Conservation (phyloP, 225 moss, liverwort and hornwort genomes). For the Marchantia polymorpha region DNA sequence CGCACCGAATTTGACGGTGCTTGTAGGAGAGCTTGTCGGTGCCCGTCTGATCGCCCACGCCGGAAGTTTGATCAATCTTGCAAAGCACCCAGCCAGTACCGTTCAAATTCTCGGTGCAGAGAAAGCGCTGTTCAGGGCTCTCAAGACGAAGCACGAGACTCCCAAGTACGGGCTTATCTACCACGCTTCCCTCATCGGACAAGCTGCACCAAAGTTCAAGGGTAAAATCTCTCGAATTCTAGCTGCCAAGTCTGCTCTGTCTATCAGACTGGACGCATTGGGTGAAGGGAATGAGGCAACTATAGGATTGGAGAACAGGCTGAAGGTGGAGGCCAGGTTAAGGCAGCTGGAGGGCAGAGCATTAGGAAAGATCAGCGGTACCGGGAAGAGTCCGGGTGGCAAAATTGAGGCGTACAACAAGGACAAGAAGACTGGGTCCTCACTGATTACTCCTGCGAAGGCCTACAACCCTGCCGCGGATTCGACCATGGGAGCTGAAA, state of each 20-base stretch:
- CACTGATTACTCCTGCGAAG: conserved; percentile 55
- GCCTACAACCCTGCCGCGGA: conserved; percentile 74
- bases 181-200: conserved; percentile 83
- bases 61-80: conserved; percentile 73
- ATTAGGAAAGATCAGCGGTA: conserved; percentile 43
- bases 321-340: conserved; percentile 76
- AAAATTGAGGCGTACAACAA: conserved; percentile 69
- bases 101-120: conserved; percentile 94
- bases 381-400: conserved; percentile 49
- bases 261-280: conserved; percentile 74
- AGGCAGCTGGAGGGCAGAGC: conserved; percentile 81
- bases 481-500: conserved; percentile 37
- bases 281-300: conserved; percentile 60
- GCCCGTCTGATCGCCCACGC: conserved; percentile 84
- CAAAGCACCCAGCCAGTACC: conserved; percentile 82
- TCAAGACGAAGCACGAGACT: conserved; percentile 92
- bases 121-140: conserved; percentile 81
- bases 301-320: conserved; percentile 69
- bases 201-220: conserved; percentile 85
- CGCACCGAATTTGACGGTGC: conserved; percentile 75
- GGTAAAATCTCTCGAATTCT: conserved; percentile 85
- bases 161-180: conserved; percentile 95
- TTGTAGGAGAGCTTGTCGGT: conserved; percentile 81
- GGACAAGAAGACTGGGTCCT: conserved; percentile 57
- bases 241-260: conserved; percentile 80